Conservation (phyloP, 108 stramenopile genomes). For the Ochromonas danica region DNA sequence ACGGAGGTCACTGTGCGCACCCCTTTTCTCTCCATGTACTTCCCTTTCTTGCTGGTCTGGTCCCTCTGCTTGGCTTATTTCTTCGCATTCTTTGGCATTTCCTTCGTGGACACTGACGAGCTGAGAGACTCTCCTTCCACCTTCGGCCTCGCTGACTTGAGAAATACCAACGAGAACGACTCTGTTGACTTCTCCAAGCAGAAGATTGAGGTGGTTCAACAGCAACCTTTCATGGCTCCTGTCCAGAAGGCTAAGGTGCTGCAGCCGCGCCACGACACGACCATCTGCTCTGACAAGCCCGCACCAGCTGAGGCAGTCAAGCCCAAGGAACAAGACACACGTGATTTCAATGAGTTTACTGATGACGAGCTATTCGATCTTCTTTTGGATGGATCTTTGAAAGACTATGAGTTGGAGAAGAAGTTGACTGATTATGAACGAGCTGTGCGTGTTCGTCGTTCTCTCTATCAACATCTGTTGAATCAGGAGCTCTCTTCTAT, state of each 20-base stretch:
- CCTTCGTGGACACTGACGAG: conserved; percentile 65
- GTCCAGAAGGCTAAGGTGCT: not conserved
- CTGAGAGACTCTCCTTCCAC: not conserved
- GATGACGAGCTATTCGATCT: conserved; percentile 70
- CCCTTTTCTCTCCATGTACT: conserved; percentile 39
- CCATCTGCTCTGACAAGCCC: conserved; percentile 25
- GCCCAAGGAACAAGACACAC: no score
- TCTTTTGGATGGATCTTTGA: conserved; percentile 71
- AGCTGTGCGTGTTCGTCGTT: conserved; percentile 82
- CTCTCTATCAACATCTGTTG: conserved; percentile 66
- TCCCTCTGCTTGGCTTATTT: conserved; percentile 78
- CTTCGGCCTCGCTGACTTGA: not conserved
- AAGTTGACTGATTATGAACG: conserved; percentile 74
- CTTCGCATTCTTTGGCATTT: conserved; percentile 92
- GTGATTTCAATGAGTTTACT: conserved; percentile 46
- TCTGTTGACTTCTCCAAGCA: not conserved
- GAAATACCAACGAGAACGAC: not conserved
- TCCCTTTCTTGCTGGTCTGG: conserved; percentile 72
- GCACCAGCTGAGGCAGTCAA: not conserved
- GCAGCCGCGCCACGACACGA: not conserved
- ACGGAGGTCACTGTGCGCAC: not conserved
- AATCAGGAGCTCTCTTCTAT: not conserved
- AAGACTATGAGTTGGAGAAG: conserved; percentile 93
- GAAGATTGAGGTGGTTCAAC: not conserved
- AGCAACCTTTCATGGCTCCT: not conserved